Base-by-base conservation (phyloP, 257 asterid species). In the Vinca minor region DNA sequence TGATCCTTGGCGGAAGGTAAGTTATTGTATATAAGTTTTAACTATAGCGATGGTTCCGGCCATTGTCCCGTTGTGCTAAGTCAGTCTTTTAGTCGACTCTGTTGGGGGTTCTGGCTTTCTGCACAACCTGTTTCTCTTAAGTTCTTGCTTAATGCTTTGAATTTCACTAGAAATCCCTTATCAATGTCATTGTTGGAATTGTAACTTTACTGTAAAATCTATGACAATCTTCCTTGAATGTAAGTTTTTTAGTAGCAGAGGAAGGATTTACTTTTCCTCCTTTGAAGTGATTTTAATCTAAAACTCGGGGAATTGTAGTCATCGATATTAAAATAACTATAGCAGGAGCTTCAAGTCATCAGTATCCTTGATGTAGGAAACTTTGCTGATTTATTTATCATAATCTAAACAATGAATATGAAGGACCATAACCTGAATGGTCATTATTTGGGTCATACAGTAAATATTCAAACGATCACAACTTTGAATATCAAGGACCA, bases 71-170 rank as follows among this genome's bases (percentile, higher is more conserved):
- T 67, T 77, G 64, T 64, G 72, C 79, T 69, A 66, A 69, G 79
- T 73, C 66, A 59, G 66, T 74, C 64, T 62, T 74, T 68, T 73
- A 58, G 59, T 49, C 26, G 63, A 57, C 74, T 71, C 71, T 35
- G 62, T 62, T 69, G 71, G 81, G n/a, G 71, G 82, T 63, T 70
- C 63, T 65, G 79, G 82, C 74, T 69, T 76, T 71, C 57, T n/a
- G 49, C 64, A 11, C 59, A 18, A 21, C 49, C 57, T 36, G 14
- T 71, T 63, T 44, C 28, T 4, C 7, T 42, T 26, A 35, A 26
- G 35, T 41, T 42, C 21, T 31, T 41, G 31, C 54, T 57, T 26
- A 18, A 34, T 25, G 62, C 64, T 20, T 26, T 32, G 56, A 54
- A 31, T 44, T 63, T 29, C 3, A 46, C 42, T 6, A 55, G 20